Evolutionary conservation across 768 basidiomycete genomes (phyloP).

Genomic region (Royoungia palumana): DNA sequence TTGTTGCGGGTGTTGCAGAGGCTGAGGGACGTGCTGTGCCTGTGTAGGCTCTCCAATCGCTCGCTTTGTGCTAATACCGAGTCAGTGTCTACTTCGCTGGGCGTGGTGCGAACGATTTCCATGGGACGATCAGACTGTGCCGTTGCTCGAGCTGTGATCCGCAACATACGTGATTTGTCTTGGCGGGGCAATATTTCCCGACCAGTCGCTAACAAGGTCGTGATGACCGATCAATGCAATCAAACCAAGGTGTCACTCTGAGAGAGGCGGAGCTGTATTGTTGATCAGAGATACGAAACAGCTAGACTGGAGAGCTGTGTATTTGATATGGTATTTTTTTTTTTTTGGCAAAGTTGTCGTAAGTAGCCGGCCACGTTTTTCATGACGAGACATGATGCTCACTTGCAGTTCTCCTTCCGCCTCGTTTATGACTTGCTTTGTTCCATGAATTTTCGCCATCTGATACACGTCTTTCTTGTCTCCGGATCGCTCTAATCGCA

Average conservation of each 20-base stretch:
- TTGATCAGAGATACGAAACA: too few relatives aligned
- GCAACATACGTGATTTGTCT: neutral
- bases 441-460: slow-evolving; percentile 30
- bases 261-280: too few relatives aligned
- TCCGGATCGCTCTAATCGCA: slow-evolving; percentile 8
- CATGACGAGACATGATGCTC: slow-evolving; percentile 24
- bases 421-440: slow-evolving; percentile 28
- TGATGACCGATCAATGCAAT: too few relatives aligned
- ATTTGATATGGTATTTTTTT: neutral
- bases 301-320: slow-evolving; percentile 6
- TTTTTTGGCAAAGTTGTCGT: slow-evolving; percentile 20
- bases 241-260: too few relatives aligned
- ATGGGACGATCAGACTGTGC: neutral
- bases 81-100: neutral
- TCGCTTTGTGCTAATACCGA: neutral
- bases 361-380: slow-evolving; percentile 28
- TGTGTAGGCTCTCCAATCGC: neutral
- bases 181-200: neutral
- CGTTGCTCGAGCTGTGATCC: slow-evolving; percentile 5
- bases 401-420: slow-evolving; percentile 11
- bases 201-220: too few relatives aligned
- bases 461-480: slow-evolving; percentile 22
- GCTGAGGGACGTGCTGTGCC: slow-evolving; percentile 2
- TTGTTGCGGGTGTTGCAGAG: slow-evolving; percentile 32
- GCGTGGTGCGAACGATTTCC: too few relatives aligned